These are phyloP conservation scores for Gynostemma pentaphyllum DNA, from an alignment of 306 rosid genomes.

Conservation along the genomic window DNA sequence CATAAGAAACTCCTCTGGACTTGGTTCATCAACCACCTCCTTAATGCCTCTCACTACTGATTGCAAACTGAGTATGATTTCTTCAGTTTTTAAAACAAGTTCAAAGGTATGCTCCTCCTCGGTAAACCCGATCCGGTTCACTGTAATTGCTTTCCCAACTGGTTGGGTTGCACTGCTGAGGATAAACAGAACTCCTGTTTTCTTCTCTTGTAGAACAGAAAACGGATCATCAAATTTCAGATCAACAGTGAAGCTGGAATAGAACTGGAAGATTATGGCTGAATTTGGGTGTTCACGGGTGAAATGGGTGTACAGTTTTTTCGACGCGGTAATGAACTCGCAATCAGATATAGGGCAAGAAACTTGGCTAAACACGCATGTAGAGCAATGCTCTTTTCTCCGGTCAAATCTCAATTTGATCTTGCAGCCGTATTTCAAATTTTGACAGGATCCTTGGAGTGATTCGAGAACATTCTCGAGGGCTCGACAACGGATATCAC, in stretches of 20 bases:
- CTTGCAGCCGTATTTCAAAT: conserved; percentile 45
- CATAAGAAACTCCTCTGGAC: conserved; percentile 23
- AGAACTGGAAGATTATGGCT: conserved; percentile 28
- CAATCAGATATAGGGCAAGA: conserved; percentile 42
- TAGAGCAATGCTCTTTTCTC: conserved; percentile 44
- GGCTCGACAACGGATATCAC: conserved; percentile 64
- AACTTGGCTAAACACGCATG: conserved; percentile 41
- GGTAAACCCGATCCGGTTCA: conserved; percentile 37
- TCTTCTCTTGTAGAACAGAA: conserved; percentile 36
- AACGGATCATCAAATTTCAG: conserved; percentile 14
- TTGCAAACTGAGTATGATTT: conserved; percentile 24
- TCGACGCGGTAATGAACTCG: conserved; percentile 25
- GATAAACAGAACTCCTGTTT: conserved; percentile 29
- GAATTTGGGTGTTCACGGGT: conserved; percentile 26
- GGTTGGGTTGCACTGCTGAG: conserved; percentile 18
- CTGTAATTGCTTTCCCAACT: conserved; percentile 30
- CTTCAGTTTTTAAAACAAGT: conserved; percentile 21
- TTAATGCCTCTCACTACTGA: conserved; percentile 27
- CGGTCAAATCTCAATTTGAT: conserved; percentile 19
- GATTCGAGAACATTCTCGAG: conserved; percentile 60
- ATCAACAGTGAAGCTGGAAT: conserved; percentile 9
- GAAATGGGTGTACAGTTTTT: conserved; percentile 36
- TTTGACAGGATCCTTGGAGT: conserved; percentile 35
- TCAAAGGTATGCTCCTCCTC: conserved; percentile 24
- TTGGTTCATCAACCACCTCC: conserved; percentile 5